These are phyloP conservation scores for Cystobasidium sp. DNA, from an alignment of 1,284 basidiomycete genomes.

Conservation along the genomic window DNA sequence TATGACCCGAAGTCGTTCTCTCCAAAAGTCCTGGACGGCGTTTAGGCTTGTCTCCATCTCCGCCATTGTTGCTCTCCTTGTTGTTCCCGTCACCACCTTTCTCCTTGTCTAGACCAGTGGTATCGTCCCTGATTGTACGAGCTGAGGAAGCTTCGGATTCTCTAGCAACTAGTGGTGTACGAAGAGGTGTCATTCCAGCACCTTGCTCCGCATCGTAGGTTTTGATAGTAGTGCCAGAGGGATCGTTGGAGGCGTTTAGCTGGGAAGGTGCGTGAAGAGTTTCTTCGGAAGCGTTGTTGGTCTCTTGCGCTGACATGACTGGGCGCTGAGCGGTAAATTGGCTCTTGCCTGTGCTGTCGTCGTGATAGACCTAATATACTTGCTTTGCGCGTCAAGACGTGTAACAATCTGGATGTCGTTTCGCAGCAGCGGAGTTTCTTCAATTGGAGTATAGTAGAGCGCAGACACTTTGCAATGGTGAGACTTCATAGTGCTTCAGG, in stretches of 20 bases:
- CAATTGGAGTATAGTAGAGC: too few species aligned
- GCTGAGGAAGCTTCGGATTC: neutral
- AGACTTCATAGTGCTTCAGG: too few species aligned
- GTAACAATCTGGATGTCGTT: too few species aligned
- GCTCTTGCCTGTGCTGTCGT: neutral
- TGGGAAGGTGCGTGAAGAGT: neutral
- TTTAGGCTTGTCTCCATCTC: neutral
- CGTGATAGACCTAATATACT: too few species aligned
- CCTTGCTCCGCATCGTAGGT: neutral
- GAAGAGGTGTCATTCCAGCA: neutral
- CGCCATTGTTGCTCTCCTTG: neutral
- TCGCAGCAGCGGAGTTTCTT: too few species aligned
- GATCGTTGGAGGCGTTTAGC: neutral
- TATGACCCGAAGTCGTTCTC: slow-evolving; percentile 10
- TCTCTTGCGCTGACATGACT: neutral
- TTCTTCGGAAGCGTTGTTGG: slow-evolving; percentile 4
- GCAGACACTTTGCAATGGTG: too few species aligned
- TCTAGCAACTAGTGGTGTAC: neutral
- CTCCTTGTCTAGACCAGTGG: neutral
- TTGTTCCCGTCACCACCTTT: neutral
- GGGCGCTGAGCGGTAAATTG: neutral
- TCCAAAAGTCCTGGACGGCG: neutral
- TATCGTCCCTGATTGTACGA: neutral
- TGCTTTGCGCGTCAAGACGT: too few species aligned
- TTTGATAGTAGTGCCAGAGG: neutral